Evolutionary conservation across 805 yeast species (phyloP).

Genomic region (Kuraishia borneana): DNA sequence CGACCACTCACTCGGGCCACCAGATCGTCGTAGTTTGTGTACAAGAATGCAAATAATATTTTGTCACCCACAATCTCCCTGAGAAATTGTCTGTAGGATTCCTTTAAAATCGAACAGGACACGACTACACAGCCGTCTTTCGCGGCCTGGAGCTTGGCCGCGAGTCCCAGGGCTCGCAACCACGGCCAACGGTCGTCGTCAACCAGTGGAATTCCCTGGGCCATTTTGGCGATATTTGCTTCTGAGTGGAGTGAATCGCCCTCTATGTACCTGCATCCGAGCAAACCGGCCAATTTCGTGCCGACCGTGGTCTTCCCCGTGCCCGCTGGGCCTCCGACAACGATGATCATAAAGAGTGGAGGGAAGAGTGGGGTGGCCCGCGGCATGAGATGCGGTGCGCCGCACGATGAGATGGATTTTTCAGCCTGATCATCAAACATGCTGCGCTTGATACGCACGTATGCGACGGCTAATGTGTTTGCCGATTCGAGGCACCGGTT

Average conservation of each 20-base stretch:
- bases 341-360: no score
- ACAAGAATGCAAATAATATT: conserved; percentile 56
- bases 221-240: conserved; percentile 72
- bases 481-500: neutral
- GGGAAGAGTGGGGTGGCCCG: no score
- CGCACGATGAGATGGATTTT: no score
- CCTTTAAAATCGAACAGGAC: conserved; percentile 81
- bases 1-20: conserved; percentile 51
- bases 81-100: conserved; percentile 56
- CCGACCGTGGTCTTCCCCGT: conserved; percentile 88
- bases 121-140: conserved; percentile 33
- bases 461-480: no score
- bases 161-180: conserved; percentile 43
- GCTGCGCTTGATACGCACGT: no score
- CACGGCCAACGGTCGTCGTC: conserved; percentile 94
- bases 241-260: conserved; percentile 77
- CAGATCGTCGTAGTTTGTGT: conserved; percentile 53
- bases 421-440: no score
- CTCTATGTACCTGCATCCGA: conserved; percentile 55
- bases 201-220: conserved; percentile 63
- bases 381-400: no score
- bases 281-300: conserved; percentile 28
- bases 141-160: conserved; percentile 26
- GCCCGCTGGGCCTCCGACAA: conserved; percentile 94
- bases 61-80: conserved; percentile 24